These are phyloP conservation scores for Plenodomus biglobosus DNA, from an alignment of 2,329 filamentous ascomycete genomes.

Conservation along the genomic window DNA sequence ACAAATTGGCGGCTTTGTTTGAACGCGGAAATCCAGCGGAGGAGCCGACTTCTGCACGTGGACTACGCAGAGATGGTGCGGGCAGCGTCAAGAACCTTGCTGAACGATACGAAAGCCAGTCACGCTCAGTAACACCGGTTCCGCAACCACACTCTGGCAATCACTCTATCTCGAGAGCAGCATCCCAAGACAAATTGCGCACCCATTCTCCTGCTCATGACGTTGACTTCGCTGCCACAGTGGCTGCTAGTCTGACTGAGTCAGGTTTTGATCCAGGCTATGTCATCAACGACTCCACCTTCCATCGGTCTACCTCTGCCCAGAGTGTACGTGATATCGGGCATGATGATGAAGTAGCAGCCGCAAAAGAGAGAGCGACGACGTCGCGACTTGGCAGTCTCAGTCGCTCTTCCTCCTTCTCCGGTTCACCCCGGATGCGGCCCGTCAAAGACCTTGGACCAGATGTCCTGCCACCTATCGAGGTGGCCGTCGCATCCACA, in stretches of 20 bases:
- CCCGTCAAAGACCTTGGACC: conserved; percentile 15
- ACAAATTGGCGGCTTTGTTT: conserved; percentile 38
- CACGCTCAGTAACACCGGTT: conserved; percentile 22
- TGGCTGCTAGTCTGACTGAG: conserved; percentile 50
- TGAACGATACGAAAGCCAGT: conserved; percentile 26
- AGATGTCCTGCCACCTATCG: conserved; percentile 36
- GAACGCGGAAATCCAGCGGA: conserved; percentile 27
- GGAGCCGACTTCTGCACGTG: conserved; percentile 5
- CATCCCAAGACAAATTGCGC: conserved; percentile 17
- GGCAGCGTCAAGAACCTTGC: conserved; percentile 28
- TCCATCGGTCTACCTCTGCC: conserved; percentile 36
- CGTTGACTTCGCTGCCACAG: conserved; percentile 52
- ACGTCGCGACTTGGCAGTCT: conserved; percentile 35
- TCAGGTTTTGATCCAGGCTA: conserved; percentile 51
- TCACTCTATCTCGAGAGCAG: conserved; percentile 15
- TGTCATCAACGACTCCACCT: conserved; percentile 47
- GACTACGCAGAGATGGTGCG: conserved; percentile 15
- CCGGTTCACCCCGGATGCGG: conserved; percentile 28
- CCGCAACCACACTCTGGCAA: conserved; percentile 15
- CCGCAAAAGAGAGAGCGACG: conserved; percentile 31
- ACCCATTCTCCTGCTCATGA: conserved; percentile 37
- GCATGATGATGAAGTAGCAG: conserved; percentile 38
- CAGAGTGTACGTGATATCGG: conserved; percentile 29
- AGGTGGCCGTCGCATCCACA: conserved; percentile 38
- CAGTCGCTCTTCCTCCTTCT: conserved; percentile 34